Conservation (phyloP, 768 basidiomycete species). For the Trametes gibbosa region DNA sequence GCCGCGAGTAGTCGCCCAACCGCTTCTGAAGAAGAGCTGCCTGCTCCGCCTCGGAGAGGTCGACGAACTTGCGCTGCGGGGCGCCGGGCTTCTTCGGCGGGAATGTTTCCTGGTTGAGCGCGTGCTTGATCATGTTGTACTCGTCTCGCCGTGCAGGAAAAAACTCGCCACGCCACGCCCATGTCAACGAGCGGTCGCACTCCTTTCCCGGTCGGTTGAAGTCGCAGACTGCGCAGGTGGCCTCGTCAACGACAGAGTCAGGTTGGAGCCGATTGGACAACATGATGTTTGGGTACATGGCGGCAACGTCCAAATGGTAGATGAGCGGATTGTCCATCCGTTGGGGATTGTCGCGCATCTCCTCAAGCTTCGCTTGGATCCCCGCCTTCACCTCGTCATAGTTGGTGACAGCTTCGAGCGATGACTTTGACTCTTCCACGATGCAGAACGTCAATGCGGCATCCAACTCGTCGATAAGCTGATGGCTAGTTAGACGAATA, state of each 20-base stretch:
- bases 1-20: constrained; percentile 96
- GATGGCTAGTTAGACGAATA: constrained; percentile 4
- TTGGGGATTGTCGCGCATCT: constrained; percentile 88
- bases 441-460: constrained; percentile 89
- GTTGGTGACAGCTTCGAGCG: constrained; percentile 84
- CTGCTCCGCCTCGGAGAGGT: constrained; percentile 82
- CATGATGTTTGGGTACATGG: constrained; percentile 99
- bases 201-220: constrained; percentile 95
- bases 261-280: constrained; percentile 98
- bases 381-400: constrained; percentile 88
- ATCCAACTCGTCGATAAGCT: constrained; percentile 95
- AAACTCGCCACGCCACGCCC: constrained; percentile 99
- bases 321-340: constrained; percentile 92
- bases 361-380: constrained; percentile 75
- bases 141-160: constrained; percentile 98
- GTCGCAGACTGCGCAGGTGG: constrained; percentile 96
- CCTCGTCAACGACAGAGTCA: constrained; percentile 95
- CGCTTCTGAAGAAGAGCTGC: constrained; percentile 93
- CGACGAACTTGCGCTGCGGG: constrained; percentile 76
- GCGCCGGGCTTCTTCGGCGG: constrained; percentile 74
- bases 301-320: constrained; percentile 97
- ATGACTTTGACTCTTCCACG: constrained; percentile 75
- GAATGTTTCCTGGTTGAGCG: constrained; percentile 91
- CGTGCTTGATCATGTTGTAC: constrained; percentile 98
- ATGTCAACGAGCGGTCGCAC: constrained; percentile 90